A percentile compares a stretch with the other conserved stretches of the same genome.
These are phyloP conservation scores for Pulchroboletus neoregius DNA, from an alignment of 1,284 basidiomycete species.

Conservation along the genomic window DNA sequence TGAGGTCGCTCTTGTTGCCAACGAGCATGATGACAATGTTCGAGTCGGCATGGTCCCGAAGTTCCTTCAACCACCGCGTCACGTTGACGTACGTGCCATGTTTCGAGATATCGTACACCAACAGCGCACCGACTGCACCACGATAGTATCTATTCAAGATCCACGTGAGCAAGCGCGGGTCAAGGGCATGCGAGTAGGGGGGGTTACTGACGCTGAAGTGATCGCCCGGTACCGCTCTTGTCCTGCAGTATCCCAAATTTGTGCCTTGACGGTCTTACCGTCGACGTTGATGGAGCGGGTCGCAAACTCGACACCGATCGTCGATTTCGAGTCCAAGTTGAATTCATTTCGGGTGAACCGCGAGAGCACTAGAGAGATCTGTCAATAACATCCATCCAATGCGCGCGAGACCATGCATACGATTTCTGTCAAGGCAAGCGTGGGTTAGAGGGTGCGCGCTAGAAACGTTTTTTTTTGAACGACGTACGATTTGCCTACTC, in stretches of 20 bases:
- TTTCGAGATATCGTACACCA: slow-evolving; percentile 94
- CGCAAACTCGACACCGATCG: slow-evolving; percentile 99
- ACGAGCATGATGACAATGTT: slow-evolving; percentile 96
- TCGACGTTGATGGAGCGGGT: slow-evolving; percentile 95
- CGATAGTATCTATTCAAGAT: slow-evolving; percentile 82
- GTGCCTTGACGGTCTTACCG: slow-evolving; percentile 96
- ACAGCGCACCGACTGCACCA: slow-evolving; percentile 89
- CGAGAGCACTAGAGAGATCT: slow-evolving; percentile 60
- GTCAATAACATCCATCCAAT: slow-evolving; percentile 13
- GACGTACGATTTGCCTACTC: slow-evolving; percentile 93
- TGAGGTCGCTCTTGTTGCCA: slow-evolving; percentile 97
- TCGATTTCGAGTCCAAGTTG: slow-evolving; percentile 98
- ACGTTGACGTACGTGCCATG: slow-evolving; percentile 96
- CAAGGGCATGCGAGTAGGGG: neutral
- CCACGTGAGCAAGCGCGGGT: slow-evolving; percentile 1
- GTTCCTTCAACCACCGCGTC: slow-evolving; percentile 97
- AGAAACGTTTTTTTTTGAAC: slow-evolving; percentile 4
- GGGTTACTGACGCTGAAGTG: slow-evolving; percentile 82
- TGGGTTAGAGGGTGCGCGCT: slow-evolving; percentile 2
- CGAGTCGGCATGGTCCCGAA: slow-evolving; percentile 90
- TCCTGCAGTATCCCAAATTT: slow-evolving; percentile 99
- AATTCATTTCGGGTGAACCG: slow-evolving; percentile 99
- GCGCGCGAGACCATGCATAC: slow-evolving; percentile 11
- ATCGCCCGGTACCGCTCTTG: slow-evolving; percentile 99
- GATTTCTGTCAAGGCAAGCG: slow-evolving; percentile 18